phyloP scores from a whole-genome alignment of 306 rosid species.

The Citrullus mucosospermus region DNA sequence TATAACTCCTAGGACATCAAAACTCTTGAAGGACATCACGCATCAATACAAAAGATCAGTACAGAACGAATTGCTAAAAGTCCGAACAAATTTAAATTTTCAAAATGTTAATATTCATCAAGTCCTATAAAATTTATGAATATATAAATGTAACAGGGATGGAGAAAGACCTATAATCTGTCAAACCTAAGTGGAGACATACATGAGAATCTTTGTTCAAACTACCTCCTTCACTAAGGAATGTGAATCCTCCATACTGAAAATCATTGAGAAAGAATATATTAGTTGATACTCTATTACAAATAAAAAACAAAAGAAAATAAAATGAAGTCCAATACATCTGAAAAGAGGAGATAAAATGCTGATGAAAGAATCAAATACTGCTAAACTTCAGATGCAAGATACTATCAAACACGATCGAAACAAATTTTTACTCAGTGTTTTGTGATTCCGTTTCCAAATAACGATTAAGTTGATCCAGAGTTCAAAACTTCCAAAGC shows the following conservation, averaged over 20 bases:
- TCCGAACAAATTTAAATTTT: not conserved
- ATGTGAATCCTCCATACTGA: conserved; percentile 58
- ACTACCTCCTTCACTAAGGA: conserved; percentile 22
- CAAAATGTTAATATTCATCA: not conserved
- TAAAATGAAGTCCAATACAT: not conserved
- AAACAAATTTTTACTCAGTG: not conserved
- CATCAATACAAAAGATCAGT: not conserved
- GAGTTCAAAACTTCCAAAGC: not conserved
- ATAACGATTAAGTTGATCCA: not conserved
- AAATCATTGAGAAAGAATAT: conserved; percentile 1
- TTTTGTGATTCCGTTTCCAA: not conserved
- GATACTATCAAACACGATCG: not conserved
- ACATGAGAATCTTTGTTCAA: conserved; percentile 31
- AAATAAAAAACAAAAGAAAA: not conserved
- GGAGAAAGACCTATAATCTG: conserved; percentile 72
- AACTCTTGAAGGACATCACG: not conserved
- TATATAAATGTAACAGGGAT: conserved; percentile 10
- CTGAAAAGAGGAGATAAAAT: not conserved
- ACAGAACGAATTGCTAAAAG: not conserved
- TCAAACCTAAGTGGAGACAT: conserved; percentile 77
- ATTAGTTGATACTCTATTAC: not conserved
- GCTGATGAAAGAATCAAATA: not conserved
- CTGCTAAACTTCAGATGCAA: not conserved
- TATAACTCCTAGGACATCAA: not conserved
- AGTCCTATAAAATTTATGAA: not conserved